Evolutionary conservation across 2,329 filamentous ascomycete genomes (phyloP), one percentile per base, ranked within the genome.

Genomic region (Penicillium glabrum): DNA sequence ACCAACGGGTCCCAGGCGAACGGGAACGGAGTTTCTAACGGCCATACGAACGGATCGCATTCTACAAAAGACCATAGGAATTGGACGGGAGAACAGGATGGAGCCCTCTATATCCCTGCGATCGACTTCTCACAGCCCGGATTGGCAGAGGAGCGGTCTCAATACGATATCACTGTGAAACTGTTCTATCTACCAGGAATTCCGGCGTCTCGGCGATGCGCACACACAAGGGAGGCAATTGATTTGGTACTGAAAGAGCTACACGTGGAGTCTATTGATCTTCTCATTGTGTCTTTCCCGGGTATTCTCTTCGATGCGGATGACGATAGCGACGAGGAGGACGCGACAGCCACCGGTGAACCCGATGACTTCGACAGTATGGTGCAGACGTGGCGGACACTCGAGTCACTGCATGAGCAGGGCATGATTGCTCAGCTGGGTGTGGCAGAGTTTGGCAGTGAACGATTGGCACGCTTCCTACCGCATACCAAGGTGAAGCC

Each of bases 91-190:
- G 79, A 79, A 51, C 81, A 86, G 46, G 81, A 79, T 41, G 79
- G 80, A 48, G 81, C 82, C 5, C 81, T 93, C 46, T 93, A 89
- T 71, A 84, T 97, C 41, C 93, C 93, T 46, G 84, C 88, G 41
- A 86, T 93, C 71, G 86, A 91, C 73, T 90, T 89, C 80, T 80
- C 84, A 13, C 78, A 83, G 29, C 86, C 85, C 4, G 89, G 89
- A 0, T 80, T 99, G 46, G 82, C 86, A 31, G 95, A 99, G 71
- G 92, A 96, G 65, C 82, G 89, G 26, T 81, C 84, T 57, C 87
- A 92, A 65, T 99, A 99, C 79, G 92, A 97, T 71, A 92, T 97
- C 69, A 97, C 93, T 0, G 88, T 95, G 59, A 99, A 99, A 77
- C 78, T 99, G 23, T 99, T 99, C 80, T 96, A 95, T 75, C 83